Base-by-base conservation (phyloP, 306 rosid genomes). In the Vigna hirtella region DNA sequence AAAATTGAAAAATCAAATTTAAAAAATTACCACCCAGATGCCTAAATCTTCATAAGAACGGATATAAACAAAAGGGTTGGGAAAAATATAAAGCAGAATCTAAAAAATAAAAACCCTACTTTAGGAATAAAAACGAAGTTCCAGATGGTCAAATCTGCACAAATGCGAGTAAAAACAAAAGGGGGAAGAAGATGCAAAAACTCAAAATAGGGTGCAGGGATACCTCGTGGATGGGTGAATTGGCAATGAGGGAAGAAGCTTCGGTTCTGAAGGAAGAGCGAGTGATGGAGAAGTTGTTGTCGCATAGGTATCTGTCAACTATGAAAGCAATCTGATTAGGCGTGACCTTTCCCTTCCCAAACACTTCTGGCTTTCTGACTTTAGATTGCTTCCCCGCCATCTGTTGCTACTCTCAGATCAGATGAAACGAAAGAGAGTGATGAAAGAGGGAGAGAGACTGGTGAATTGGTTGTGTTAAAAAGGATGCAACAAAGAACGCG, bases 321-420 rank as follows among this genome's bases (percentile, higher is more conserved):
- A 93, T 90, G 93, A 90, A 93, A 3, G 98, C 98, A 62, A 93
- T 79, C 70, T 93, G 97, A 11, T 57, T 72, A 0, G 97, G 93
- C 1, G 93, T 90, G 0, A 93, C 93, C 12, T 87, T 84, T 13
- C 92, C 93, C 16, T 89, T 88, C 2, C 86, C 89, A 1, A 86
- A 76, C 24, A 24, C 26, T 32, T 85, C 89, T 1, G 87, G 22
- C 9, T 81, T 91, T 84, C 83, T 83, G 34, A 86, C 40, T 73
- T 68, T 91, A 17, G 90, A 74, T 78, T 88, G 97, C 84, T 85
- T 93, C 70, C 91, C 87, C 11, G 79, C 79, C 98, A 93, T 93
- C 18, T n/a, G 36, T 38, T 48, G 50, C 6, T 22, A 13, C 36
- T 2, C 36, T 67, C 16, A 12, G 36, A 20, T 66, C 36, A 22